Evolutionary conservation across 1,284 basidiomycete genomes (phyloP).

Genomic region (Ceratorhiza oryzae-sativae): DNA sequence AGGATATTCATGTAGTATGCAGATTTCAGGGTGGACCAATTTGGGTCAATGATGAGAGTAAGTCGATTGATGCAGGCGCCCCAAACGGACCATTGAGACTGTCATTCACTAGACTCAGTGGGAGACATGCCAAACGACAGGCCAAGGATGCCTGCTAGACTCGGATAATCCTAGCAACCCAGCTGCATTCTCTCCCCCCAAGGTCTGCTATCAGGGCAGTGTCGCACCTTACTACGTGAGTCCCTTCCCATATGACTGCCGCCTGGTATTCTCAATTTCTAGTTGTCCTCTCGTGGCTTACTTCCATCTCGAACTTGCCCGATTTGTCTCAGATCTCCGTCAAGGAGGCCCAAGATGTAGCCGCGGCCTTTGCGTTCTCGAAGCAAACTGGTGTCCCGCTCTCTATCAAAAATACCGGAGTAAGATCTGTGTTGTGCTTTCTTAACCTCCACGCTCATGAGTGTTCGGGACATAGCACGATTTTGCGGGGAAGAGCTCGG

Average conservation of each 20-base stretch:
- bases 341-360: slow-evolving; percentile 52
- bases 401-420: slow-evolving; percentile 61
- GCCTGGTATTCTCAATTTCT: too few species aligned
- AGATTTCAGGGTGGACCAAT: background rate
- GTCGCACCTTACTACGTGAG: slow-evolving; percentile 54
- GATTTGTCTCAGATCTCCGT: slow-evolving; percentile 55
- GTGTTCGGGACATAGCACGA: background rate
- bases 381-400: slow-evolving; percentile 54
- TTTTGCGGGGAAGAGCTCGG: slow-evolving; percentile 7
- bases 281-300: too few species aligned
- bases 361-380: slow-evolving; percentile 55
- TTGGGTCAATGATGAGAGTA: background rate
- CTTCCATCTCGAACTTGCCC: too few species aligned
- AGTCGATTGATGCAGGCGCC: background rate
- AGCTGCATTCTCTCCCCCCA: slow-evolving; percentile 37
- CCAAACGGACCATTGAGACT: background rate
- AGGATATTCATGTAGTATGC: background rate
- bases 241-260: background rate
- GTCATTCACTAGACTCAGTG: slow-evolving; percentile 6
- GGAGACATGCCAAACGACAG: slow-evolving; percentile 28
- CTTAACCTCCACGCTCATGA: too few species aligned
- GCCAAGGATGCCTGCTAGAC: slow-evolving; percentile 17
- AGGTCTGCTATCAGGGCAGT: slow-evolving; percentile 53
- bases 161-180: background rate
- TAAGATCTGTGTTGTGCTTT: background rate